Percentiles rank a stretch among this genome's conserved stretches.
Conservation (phyloP, 2,329 filamentous ascomycete genomes). For the Canariomyces notabilis region DNA sequence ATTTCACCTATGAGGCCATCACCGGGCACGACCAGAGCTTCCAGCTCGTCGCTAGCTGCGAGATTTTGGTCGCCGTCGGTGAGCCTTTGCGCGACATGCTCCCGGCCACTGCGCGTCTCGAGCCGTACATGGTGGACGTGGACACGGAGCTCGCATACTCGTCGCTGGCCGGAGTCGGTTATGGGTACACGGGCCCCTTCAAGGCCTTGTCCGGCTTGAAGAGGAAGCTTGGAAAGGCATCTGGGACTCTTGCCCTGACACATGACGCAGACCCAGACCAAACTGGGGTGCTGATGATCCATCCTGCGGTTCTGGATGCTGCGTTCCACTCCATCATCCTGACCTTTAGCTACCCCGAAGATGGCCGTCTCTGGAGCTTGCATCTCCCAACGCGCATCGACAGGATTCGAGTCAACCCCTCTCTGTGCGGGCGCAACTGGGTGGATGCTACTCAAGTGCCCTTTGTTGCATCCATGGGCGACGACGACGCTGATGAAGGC, state of each 20-base stretch:
- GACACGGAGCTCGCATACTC: neutral
- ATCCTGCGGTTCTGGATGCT: conserved; percentile 24
- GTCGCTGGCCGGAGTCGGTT: neutral
- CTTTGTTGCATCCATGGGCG: neutral
- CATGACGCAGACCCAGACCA: conserved; percentile 4
- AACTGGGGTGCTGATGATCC: conserved; percentile 12
- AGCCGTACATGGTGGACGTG: neutral
- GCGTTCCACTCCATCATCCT: conserved; percentile 23
- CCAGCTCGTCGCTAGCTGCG: no score
- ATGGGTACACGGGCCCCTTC: neutral
- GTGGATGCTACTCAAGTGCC: neutral
- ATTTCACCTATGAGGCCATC: no score
- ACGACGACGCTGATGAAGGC: neutral
- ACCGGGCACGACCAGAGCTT: no score
- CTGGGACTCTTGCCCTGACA: conserved; percentile 2
- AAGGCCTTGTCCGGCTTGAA: neutral
- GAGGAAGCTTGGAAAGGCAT: conserved; percentile 11
- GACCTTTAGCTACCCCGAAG: conserved; percentile 4
- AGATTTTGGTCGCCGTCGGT: no score
- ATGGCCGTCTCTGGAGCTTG: neutral
- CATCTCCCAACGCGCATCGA: conserved; percentile 7
- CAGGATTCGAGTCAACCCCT: conserved; percentile 3
- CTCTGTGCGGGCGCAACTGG: neutral
- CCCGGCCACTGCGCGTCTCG: neutral
- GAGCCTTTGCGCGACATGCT: neutral